A percentile compares a stretch with the other conserved stretches of the same genome.
Conservation (phyloP, 2,329 filamentous ascomycete genomes). For the Diaporthe sp. region DNA sequence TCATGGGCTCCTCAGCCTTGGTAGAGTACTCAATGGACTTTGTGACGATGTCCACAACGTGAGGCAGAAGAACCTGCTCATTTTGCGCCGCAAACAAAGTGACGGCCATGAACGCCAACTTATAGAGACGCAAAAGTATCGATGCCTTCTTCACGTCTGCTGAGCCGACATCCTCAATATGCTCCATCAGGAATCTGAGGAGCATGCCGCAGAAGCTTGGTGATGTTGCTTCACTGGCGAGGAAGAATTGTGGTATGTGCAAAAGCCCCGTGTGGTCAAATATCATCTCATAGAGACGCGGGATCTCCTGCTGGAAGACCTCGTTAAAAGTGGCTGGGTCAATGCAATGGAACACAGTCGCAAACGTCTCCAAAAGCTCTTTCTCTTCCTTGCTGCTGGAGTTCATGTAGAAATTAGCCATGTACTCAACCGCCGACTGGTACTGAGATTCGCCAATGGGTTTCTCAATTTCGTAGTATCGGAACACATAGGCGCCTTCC, state of each 20-base stretch:
- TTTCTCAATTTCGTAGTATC: conserved; percentile 95
- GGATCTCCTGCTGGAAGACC: conserved; percentile 97
- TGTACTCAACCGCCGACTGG: conserved; percentile 88
- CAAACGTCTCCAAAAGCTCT: conserved; percentile 96
- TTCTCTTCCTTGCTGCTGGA: conserved; percentile 97
- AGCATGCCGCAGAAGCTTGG: conserved; percentile 99
- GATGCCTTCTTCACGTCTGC: conserved; percentile 93
- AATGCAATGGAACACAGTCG: conserved; percentile 98
- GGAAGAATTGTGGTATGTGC: conserved; percentile 97
- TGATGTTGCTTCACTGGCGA: conserved; percentile 98
- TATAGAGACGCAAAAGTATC: conserved; percentile 93
- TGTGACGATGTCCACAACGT: conserved; percentile 97
- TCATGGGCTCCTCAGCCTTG: conserved; percentile 96
- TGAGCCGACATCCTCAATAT: conserved; percentile 94
- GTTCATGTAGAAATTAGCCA: conserved; percentile 95
- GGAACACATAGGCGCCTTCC: conserved; percentile 95
- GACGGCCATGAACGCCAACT: conserved; percentile 99
- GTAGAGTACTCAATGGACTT: conserved; percentile 97
- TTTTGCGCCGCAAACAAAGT: conserved; percentile 96
- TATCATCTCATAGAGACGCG: conserved; percentile 96
- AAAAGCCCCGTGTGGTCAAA: conserved; percentile 95
- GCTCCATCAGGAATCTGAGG: conserved; percentile 95
- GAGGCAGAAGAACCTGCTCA: conserved; percentile 93
- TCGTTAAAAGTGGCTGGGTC: conserved; percentile 99
- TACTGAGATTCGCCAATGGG: conserved; percentile 79